Percentiles rank a stretch among this genome's conserved stretches.
Conservation (phyloP, 371 early-diverging fungal species). For the Mucor piriformis region DNA sequence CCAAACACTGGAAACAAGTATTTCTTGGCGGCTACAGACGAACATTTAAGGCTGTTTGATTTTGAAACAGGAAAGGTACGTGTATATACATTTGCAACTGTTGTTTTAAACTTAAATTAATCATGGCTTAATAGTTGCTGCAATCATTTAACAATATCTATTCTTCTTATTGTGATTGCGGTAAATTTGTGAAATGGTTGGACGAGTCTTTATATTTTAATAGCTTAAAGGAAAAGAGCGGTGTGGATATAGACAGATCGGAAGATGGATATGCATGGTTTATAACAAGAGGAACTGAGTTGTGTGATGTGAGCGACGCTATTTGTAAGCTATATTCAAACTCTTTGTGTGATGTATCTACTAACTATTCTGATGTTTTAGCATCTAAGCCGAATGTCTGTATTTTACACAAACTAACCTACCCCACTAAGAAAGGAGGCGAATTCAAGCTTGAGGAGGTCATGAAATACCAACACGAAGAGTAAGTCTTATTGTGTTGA, state of each 20-base stretch:
- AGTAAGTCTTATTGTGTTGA: slow-evolving; percentile 48
- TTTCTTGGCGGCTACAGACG: slow-evolving; percentile 88
- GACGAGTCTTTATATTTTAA: slow-evolving; percentile 48
- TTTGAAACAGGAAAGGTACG: slow-evolving; percentile 69
- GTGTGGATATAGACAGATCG: not conserved
- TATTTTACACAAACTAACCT: slow-evolving; percentile 78
- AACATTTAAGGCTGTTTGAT: slow-evolving; percentile 82
- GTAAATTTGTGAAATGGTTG: slow-evolving; percentile 74
- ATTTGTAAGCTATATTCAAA: slow-evolving; percentile 58
- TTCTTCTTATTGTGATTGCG: slow-evolving; percentile 91
- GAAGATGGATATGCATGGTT: slow-evolving; percentile 69
- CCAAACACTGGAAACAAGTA: slow-evolving; percentile 90
- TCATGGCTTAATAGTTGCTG: slow-evolving; percentile 62
- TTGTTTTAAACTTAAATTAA: too few species aligned
- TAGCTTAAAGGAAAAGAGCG: too few species aligned
- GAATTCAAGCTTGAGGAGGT: slow-evolving; percentile 75
- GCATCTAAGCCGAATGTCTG: slow-evolving; percentile 84
- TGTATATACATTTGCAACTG: too few species aligned
- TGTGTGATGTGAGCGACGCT: slow-evolving; percentile 81
- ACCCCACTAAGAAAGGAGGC: slow-evolving; percentile 68
- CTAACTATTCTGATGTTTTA: slow-evolving; percentile 16
- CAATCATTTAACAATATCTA: slow-evolving; percentile 82
- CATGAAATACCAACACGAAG: slow-evolving; percentile 72
- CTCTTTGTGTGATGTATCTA: not conserved
- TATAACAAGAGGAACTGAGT: slow-evolving; percentile 86